Base-by-base conservation (phyloP, 129 eudicot genomes). In the Silybum marianum region DNA sequence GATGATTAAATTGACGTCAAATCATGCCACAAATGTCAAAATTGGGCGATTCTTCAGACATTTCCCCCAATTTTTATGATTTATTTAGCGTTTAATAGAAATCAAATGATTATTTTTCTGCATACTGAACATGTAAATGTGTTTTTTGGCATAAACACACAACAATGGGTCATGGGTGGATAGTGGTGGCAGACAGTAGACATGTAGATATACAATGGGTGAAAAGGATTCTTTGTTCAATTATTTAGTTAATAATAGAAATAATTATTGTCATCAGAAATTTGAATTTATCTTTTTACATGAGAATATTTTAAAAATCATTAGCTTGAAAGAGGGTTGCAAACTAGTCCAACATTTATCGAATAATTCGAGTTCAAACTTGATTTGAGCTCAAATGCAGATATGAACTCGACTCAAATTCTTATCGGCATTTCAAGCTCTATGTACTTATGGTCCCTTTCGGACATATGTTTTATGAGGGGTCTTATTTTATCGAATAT, bases 121-220 rank as follows among this genome's bases (percentile, higher is more conserved):
- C 24, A 70, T 48, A 30, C 21, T 67, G 75, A 67, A 65, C 65
- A 24, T 78, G 74, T 69, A 71, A 62, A 75, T 67, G 34, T 62
- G 36, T 12, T 38, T 38, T 70, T 24, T 38, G 38, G 65, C 39
- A 70, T 40, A 77, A 76, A 60, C 58, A 83, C 60, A 75, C 80
- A 83, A 26, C 68, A 83, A 39, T 28, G 36, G 51, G 86, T 83
- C 16, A 83, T 40, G 79, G 81, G 62, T 34, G 71, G 71, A 77
- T 48, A 71, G 74, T 77, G 67, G 82, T 83, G 74, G 81, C 32
- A 23, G 86, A 83, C 86, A 83, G 34, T 32, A 71, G 69, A 83
- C 74, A 71, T 82, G 78, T 76, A 69, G 13, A 65, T 30, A 65
- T 63, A 25, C 46, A 44, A 78, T 78, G 11, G 44, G 68, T 68